A percentile compares a stretch with the other conserved stretches of the same genome.
phyloP scores from a whole-genome alignment of 108 stramenopile species.

The Craspedostauros australis region DNA sequence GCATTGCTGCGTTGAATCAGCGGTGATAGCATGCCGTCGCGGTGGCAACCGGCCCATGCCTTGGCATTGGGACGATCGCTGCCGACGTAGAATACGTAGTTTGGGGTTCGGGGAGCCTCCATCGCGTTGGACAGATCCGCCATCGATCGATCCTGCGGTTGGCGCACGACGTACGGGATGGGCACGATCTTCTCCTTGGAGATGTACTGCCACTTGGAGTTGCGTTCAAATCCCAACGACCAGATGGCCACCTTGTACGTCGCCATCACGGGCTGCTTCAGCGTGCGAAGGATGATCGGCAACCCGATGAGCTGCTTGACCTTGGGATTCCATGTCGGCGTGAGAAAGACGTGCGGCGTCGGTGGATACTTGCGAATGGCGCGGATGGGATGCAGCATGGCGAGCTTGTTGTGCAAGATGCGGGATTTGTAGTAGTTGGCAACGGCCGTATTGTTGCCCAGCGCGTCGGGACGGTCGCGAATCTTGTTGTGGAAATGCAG shows the following conservation, averaged over 20 bases:
- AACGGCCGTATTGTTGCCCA: too few species aligned
- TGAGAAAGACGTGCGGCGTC: constrained; percentile 30
- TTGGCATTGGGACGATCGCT: constrained; percentile 22
- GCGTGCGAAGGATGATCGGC: background rate
- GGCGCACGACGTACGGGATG: constrained; percentile 37
- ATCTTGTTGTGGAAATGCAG: constrained; percentile 5
- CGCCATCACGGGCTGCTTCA: constrained; percentile 1
- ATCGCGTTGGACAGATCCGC: background rate
- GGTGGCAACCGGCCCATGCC: constrained; percentile 33
- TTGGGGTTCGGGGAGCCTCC: background rate
- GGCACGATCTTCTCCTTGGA: constrained; percentile 18
- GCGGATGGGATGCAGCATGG: background rate
- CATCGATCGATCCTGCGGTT: background rate
- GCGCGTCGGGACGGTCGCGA: background rate
- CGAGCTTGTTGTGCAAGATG: too few species aligned
- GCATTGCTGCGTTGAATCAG: constrained; percentile 5
- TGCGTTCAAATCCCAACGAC: constrained; percentile 44
- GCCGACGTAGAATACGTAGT: constrained; percentile 36
- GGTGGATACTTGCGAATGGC: too few species aligned
- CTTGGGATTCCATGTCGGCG: constrained; percentile 31
- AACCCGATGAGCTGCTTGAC: constrained; percentile 20
- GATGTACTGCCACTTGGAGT: constrained; percentile 24
- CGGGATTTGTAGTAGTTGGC: too few species aligned
- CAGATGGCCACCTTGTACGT: constrained; percentile 13
- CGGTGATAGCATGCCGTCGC: constrained; percentile 5